phyloP scores from a whole-genome alignment of 2,329 filamentous ascomycete species.

The Orbilia quercus region DNA sequence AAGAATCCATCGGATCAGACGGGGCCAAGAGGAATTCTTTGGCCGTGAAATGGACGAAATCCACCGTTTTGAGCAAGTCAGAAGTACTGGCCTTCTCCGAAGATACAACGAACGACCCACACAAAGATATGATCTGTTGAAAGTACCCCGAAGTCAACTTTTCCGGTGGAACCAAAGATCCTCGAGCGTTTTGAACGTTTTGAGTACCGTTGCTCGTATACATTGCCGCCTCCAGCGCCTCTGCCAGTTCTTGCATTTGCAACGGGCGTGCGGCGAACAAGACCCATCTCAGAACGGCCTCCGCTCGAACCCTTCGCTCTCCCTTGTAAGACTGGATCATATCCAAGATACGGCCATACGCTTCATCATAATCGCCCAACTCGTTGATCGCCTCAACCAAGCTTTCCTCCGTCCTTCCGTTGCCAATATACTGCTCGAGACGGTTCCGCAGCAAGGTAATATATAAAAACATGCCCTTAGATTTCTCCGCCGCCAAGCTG shows the following conservation, averaged over 20 bases:
- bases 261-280: constrained; percentile 54
- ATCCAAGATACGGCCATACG: constrained; percentile 44
- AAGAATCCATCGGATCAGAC: constrained; percentile 13
- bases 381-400: constrained; percentile 34
- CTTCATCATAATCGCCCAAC: constrained; percentile 32
- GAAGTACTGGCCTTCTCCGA: constrained; percentile 34
- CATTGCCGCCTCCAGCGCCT: constrained; percentile 36
- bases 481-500: constrained; percentile 29
- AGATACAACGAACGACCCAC: constrained; percentile 37
- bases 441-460: constrained; percentile 35
- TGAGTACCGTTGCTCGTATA: constrained; percentile 21
- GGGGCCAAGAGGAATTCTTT: constrained; percentile 55
- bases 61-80: constrained; percentile 28
- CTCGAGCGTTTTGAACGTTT: constrained; percentile 17
- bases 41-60: constrained; percentile 55
- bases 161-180: constrained; percentile 17
- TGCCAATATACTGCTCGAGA: constrained; percentile 32
- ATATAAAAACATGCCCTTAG: constrained; percentile 54
- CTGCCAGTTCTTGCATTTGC: constrained; percentile 46
- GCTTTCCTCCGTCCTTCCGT: constrained; percentile 29
- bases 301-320: constrained; percentile 28
- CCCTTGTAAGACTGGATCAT: constrained; percentile 39
- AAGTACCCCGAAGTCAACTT: constrained; percentile 34
- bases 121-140: constrained; percentile 43
- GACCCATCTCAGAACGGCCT: constrained; percentile 51